Evolutionary conservation across 176 grass and related monocot genomes (phyloP).

Genomic region (Urochloa ruziziensis): DNA sequence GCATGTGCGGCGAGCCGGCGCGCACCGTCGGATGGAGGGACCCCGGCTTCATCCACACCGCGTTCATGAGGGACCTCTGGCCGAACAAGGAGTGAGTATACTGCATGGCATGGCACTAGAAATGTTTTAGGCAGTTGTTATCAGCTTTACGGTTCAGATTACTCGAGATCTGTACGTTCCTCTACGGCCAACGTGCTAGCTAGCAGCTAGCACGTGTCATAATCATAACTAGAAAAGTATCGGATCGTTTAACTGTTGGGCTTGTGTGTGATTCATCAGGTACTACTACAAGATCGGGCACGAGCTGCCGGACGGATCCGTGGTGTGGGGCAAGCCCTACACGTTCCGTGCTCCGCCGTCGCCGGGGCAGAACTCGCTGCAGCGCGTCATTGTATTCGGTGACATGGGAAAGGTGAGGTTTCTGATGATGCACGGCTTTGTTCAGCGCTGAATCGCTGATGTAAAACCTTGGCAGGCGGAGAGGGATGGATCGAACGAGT

Average conservation of each 20-base stretch:
- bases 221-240: no score
- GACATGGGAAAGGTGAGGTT: conserved; percentile 85
- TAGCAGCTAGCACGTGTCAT: no score
- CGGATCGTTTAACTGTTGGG: background rate
- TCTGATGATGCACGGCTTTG: no score
- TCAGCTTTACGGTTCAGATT: no score
- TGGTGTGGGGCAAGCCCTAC: conserved; percentile 67
- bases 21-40: conserved; percentile 84
- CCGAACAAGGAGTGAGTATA: conserved; percentile 78
- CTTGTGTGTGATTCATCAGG: conserved; percentile 34
- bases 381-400: conserved; percentile 79
- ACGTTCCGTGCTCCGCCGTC: conserved; percentile 72
- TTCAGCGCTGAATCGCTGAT: no score
- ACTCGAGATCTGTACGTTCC: no score
- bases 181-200: no score
- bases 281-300: conserved; percentile 84
- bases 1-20: conserved; percentile 84
- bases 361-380: conserved; percentile 83
- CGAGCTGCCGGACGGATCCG: conserved; percentile 51
- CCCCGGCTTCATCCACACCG: conserved; percentile 95
- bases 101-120: no score
- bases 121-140: no score
- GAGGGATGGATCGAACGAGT: conserved; percentile 83
- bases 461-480: conserved; percentile 44
- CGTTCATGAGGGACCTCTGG: conserved; percentile 73